A percentile compares a stretch with the other conserved stretches of the same genome.
These are phyloP conservation scores for Leptographium lundbergii DNA, from an alignment of 2,329 filamentous ascomycete genomes.

Conservation along the genomic window DNA sequence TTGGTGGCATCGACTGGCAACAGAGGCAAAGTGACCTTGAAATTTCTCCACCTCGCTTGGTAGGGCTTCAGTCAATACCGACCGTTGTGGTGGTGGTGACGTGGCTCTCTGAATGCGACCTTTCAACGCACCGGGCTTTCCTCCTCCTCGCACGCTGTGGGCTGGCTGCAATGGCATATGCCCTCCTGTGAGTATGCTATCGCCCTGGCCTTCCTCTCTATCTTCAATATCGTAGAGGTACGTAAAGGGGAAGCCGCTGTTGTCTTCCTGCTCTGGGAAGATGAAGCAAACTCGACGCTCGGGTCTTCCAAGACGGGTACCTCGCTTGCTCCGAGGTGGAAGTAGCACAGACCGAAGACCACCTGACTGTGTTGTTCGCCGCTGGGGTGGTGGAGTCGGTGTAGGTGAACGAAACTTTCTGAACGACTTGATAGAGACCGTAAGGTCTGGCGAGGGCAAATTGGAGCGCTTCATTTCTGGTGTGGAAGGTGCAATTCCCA, in stretches of 20 bases:
- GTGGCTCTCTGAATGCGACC: constrained; percentile 11
- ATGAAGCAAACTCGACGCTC: constrained; percentile 23
- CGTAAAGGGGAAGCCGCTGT: not conserved
- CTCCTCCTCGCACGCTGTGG: not conserved
- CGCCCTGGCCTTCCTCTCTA: not conserved
- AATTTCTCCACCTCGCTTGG: constrained; percentile 26
- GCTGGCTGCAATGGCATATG: not conserved
- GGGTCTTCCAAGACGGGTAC: not conserved
- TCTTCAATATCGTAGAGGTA: constrained; percentile 1
- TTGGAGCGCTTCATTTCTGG: constrained; percentile 17
- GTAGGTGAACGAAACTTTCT: constrained; percentile 39
- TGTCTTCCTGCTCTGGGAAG: not conserved
- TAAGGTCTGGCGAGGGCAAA: constrained; percentile 31
- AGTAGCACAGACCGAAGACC: constrained; percentile 6
- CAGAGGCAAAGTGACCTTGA: constrained; percentile 12
- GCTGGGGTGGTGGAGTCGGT: constrained; percentile 21
- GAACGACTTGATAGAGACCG: constrained; percentile 38
- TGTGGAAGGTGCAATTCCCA: constrained; percentile 14
- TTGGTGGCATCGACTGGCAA: constrained; percentile 4
- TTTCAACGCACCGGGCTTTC: too few species aligned
- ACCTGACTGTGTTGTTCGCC: constrained; percentile 3
- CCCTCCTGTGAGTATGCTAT: not conserved
- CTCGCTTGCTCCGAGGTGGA: constrained; percentile 9
- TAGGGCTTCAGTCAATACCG: constrained; percentile 18
- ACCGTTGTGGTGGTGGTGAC: constrained; percentile 31